A percentile compares a stretch with the other conserved stretches of the same genome.
phyloP scores from a whole-genome alignment of 768 basidiomycete genomes.

The Russula earlei region DNA sequence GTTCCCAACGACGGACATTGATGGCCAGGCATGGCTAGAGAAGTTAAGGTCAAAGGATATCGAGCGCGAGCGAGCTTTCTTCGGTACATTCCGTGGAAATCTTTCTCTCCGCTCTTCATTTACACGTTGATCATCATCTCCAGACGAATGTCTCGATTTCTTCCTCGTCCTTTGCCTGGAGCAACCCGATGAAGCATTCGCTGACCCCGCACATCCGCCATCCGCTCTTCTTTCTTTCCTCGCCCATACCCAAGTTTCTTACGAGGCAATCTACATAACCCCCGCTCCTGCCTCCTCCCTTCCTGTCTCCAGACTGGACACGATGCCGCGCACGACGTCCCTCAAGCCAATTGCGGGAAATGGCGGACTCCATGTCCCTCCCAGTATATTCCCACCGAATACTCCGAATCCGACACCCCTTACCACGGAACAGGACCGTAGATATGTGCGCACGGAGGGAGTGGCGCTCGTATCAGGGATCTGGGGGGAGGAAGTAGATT shows the following conservation, averaged over 20 bases:
- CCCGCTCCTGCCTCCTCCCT: slow-evolving; percentile 29
- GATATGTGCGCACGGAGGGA: slow-evolving; percentile 74
- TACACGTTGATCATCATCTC: slow-evolving; percentile 29
- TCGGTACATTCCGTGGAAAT: slow-evolving; percentile 39
- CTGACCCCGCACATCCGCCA: slow-evolving; percentile 25
- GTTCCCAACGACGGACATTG: slow-evolving; percentile 38
- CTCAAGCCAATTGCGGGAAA: slow-evolving; percentile 24
- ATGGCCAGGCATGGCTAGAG: slow-evolving; percentile 48
- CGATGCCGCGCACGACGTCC: slow-evolving; percentile 44
- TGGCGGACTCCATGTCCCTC: slow-evolving; percentile 23
- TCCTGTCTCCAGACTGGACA: slow-evolving; percentile 28
- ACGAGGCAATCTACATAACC: slow-evolving; percentile 76
- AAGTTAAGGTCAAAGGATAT: slow-evolving; percentile 33
- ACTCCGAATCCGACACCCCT: slow-evolving; percentile 82
- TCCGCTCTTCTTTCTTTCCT: slow-evolving; percentile 46
- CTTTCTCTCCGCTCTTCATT: slow-evolving; percentile 13
- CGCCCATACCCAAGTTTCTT: slow-evolving; percentile 61
- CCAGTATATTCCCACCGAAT: slow-evolving; percentile 67
- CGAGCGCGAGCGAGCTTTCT: slow-evolving; percentile 63
- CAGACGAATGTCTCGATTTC: slow-evolving; percentile 25
- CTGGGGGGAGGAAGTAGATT: slow-evolving; percentile 59
- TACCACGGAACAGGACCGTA: slow-evolving; percentile 59
- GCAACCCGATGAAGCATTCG: slow-evolving; percentile 28
- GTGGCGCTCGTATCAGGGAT: slow-evolving; percentile 58
- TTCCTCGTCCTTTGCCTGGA: slow-evolving; percentile 21